Percentiles rank a stretch among this genome's conserved stretches.
Evolutionary conservation across 257 asterid genomes (phyloP).

Genomic region (Scutellaria barbata): DNA sequence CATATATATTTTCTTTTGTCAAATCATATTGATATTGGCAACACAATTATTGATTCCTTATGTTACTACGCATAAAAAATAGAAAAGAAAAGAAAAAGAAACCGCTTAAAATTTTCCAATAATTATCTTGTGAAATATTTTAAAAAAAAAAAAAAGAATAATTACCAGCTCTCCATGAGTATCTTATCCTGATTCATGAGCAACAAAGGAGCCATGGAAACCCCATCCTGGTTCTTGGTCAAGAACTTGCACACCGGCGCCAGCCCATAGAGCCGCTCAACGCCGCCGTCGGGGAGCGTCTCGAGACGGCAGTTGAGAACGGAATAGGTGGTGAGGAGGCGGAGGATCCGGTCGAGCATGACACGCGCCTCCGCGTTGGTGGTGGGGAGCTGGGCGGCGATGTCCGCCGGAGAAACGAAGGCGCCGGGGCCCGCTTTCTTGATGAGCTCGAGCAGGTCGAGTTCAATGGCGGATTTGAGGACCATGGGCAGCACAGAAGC

Average conservation of each 20-base stretch:
- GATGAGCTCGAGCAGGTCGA: conserved; percentile 73
- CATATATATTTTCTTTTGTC: no score
- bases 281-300: conserved; percentile 47
- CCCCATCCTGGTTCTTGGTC: conserved; percentile 72
- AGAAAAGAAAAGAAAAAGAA: no score
- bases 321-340: conserved; percentile 63
- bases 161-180: conserved; percentile 88
- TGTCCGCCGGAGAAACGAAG: conserved; percentile 55
- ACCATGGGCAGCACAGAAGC: conserved; percentile 82
- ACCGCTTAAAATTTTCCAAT: no score
- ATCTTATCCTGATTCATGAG: conserved; percentile 88
- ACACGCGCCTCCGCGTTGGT: conserved; percentile 54
- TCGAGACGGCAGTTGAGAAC: conserved; percentile 55
- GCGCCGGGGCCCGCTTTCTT: conserved; percentile 67
- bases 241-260: conserved; percentile 68
- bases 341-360: conserved; percentile 76
- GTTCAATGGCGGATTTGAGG: conserved; percentile 69
- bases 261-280: conserved; percentile 60
- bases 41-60: no score
- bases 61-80: no score
- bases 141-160: no score
- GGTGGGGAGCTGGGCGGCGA: conserved; percentile 59
- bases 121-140: no score
- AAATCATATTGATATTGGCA: no score
- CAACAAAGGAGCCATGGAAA: conserved; percentile 69